Percentiles rank a stretch among this genome's conserved stretches.
These are phyloP conservation scores for Lepiota brunneoincarnata DNA, from an alignment of 768 basidiomycete genomes.

Conservation along the genomic window DNA sequence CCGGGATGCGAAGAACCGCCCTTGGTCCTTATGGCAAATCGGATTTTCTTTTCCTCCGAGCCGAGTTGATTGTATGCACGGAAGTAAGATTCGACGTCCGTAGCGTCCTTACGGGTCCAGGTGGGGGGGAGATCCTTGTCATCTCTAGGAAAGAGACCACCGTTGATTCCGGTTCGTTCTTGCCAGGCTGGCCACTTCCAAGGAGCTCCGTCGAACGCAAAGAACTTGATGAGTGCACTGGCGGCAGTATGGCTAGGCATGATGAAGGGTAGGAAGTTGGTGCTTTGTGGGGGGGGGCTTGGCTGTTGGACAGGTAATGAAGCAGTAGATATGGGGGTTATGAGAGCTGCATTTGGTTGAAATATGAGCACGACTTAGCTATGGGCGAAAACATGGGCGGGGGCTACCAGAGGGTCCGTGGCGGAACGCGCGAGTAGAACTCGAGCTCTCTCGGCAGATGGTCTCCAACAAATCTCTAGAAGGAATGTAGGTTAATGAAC, in stretches of 20 bases:
- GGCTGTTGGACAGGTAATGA: no score
- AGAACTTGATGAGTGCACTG: slow-evolving; percentile 4
- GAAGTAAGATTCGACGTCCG: slow-evolving; percentile 16
- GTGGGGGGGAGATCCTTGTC: slow-evolving; percentile 8
- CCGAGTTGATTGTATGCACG: neutral
- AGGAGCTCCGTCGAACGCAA: neutral
- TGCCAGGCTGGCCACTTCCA: slow-evolving; percentile 16
- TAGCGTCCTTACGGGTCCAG: slow-evolving; percentile 12
- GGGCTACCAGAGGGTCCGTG: no score
- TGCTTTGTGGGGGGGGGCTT: no score
- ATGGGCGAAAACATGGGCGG: no score
- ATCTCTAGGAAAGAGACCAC: slow-evolving; percentile 16
- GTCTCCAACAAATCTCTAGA: no score
- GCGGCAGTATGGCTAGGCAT: slow-evolving; percentile 4
- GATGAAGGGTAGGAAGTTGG: no score
- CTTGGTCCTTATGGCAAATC: slow-evolving; percentile 6
- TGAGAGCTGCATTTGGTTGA: no score
- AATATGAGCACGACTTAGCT: no score
- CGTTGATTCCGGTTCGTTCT: slow-evolving; percentile 13
- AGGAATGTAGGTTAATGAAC: no score
- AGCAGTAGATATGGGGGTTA: no score
- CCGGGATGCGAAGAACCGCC: neutral
- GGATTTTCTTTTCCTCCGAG: slow-evolving; percentile 9
- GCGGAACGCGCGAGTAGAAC: no score
- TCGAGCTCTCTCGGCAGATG: no score